Evolutionary conservation across 2,329 filamentous ascomycete genomes (phyloP), one percentile per base, ranked within the genome.

Genomic region (Microdochium bolleyi): DNA sequence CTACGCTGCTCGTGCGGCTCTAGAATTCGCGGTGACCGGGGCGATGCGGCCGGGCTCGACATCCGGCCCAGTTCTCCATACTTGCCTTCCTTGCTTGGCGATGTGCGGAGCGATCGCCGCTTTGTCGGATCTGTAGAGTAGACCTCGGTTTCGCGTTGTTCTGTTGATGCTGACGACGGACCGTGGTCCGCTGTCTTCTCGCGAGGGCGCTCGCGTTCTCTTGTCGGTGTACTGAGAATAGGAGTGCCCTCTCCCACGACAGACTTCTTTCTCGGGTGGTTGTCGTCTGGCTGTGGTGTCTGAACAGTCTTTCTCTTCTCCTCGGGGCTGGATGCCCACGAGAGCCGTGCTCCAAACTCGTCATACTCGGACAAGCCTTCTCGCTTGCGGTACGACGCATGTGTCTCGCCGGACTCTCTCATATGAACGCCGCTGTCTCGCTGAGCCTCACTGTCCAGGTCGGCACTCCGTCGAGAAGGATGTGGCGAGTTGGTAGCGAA

Each of bases 341-440:
- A 65, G 58, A 67, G 66, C 38, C 57, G 57, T 11, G 60, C 58
- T 27, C 56, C 62, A 48, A 49, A 61, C 32, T 67, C 64, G 44
- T 63, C 63, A 49, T 62, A 57, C 48, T 52, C 53, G 22, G 58
- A 55, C 16, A 46, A 49, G 19, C 49, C 59, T 53, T 59, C 62
- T 52, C 57, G 58, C 60, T 56, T 57, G 55, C 61, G 52, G 44
- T 57, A 59, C 48, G 50, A 58, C 34, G 73, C 73, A n/a, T 62
- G 57, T 69, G 68, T 71, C 41, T 80, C 77, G 22, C 72, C 74
- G 5, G 8, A 4, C 3, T 13, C 19, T 19, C 19, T 21, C 46
- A 81, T 68, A 58, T 82, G 76, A 27, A 83, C 74, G 24, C 78
- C 80, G 63, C 81, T 84, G 60, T 84, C 80, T 46, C 77, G 73